A percentile compares a stretch with the other conserved stretches of the same genome.
Conservation (phyloP, 176 grass and related monocot genomes). For the Tillandsia leiboldiana region DNA sequence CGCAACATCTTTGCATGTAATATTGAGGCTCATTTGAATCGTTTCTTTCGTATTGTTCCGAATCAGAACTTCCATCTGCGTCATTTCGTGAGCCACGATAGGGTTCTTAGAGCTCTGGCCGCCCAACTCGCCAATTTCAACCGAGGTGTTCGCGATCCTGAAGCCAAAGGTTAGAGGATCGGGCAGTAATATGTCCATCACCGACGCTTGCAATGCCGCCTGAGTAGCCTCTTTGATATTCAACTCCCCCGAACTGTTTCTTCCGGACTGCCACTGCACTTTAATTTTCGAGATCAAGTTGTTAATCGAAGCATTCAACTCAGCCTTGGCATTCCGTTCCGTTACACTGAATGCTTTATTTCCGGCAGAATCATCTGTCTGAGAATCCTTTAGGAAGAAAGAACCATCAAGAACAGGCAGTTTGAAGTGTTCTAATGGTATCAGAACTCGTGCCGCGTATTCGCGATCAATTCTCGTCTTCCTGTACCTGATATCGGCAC, state of each 20-base stretch:
- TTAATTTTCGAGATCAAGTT: constrained; percentile 97
- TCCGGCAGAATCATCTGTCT: constrained; percentile 30
- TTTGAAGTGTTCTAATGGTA: constrained; percentile 94
- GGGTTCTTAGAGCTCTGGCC: constrained; percentile 27
- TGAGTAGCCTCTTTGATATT: constrained; percentile 96
- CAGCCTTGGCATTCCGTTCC: constrained; percentile 88
- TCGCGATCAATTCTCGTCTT: constrained; percentile 94
- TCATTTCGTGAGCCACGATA: constrained; percentile 80
- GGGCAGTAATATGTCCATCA: constrained; percentile 87
- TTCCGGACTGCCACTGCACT: constrained; percentile 91
- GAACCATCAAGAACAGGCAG: constrained; percentile 86
- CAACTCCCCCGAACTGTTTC: constrained; percentile 92
- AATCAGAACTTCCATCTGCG: constrained; percentile 70
- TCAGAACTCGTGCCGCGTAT: constrained; percentile 90
- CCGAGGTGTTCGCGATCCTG: constrained; percentile 40
- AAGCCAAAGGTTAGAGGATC: constrained; percentile 93
- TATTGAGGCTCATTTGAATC: constrained; percentile 70
- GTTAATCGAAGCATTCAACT: constrained; percentile 77
- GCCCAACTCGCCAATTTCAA: constrained; percentile 1
- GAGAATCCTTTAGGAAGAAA: constrained; percentile 60
- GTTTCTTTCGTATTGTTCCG: constrained; percentile 89
- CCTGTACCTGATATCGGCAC: constrained; percentile 36
- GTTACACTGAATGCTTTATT: constrained; percentile 33
- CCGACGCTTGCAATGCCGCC: constrained; percentile 75
- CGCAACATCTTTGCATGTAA: constrained; percentile 92